Conservation (phyloP, 2,329 filamentous ascomycete genomes). For the Boeremia exigua region DNA sequence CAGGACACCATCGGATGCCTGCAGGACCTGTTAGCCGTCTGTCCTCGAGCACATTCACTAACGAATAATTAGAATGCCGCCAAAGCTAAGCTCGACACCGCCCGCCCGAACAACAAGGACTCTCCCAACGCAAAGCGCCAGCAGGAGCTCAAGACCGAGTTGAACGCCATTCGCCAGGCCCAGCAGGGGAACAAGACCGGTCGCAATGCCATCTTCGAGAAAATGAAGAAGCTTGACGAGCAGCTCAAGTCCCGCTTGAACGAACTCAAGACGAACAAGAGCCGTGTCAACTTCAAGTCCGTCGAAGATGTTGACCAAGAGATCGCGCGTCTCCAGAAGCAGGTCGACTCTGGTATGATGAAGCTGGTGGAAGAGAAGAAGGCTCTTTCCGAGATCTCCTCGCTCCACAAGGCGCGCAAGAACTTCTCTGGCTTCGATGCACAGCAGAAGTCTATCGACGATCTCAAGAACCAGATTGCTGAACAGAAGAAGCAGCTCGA, state of each 20-base stretch:
- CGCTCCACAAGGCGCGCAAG: slow-evolving; percentile 87
- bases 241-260: slow-evolving; percentile 82
- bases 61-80: slow-evolving; percentile 70
- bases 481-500: slow-evolving; percentile 88
- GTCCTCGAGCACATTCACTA: slow-evolving; percentile 7
- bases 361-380: slow-evolving; percentile 98
- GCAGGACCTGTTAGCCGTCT: slow-evolving; percentile 10
- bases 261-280: slow-evolving; percentile 85
- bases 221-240: slow-evolving; percentile 90
- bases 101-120: slow-evolving; percentile 81
- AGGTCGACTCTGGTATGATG: slow-evolving; percentile 89
- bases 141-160: slow-evolving; percentile 81
- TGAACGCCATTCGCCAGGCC: slow-evolving; percentile 83
- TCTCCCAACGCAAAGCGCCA: slow-evolving; percentile 82
- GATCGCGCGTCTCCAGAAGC: slow-evolving; percentile 79
- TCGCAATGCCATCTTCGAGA: slow-evolving; percentile 78
- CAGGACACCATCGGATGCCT: slow-evolving; percentile 21
- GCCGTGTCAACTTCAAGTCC: slow-evolving; percentile 83
- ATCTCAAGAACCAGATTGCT: slow-evolving; percentile 84
- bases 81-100: slow-evolving; percentile 86
- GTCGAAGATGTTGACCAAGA: slow-evolving; percentile 85
- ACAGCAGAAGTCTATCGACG: slow-evolving; percentile 86
- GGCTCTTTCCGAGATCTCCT: slow-evolving; percentile 81
- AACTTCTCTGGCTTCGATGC: slow-evolving; percentile 85
- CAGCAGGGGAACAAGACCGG: slow-evolving; percentile 87